These are phyloP conservation scores for Cladorrhinum samala DNA, from an alignment of 495 filamentous ascomycete genomes.

Conservation along the genomic window DNA sequence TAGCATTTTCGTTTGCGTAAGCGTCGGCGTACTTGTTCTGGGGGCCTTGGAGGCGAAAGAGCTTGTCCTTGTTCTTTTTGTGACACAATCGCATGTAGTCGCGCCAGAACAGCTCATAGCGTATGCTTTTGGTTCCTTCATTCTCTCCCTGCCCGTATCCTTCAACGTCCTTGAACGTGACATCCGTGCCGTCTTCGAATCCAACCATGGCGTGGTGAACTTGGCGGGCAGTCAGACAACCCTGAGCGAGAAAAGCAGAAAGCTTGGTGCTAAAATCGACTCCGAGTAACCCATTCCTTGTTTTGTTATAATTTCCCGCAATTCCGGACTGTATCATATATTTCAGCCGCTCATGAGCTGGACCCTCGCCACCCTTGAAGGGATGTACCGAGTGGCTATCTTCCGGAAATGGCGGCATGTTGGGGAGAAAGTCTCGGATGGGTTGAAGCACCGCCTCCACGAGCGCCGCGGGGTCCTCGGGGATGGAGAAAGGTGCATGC, in stretches of 20 bases:
- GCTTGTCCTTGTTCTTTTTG: conserved; percentile 53
- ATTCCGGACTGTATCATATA: conserved; percentile 53
- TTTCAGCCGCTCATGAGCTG: conserved; percentile 47
- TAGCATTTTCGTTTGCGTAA: not conserved
- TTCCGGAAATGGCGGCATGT: conserved; percentile 39
- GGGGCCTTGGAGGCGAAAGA: conserved; percentile 58
- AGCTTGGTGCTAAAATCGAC: conserved; percentile 64
- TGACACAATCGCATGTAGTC: conserved; percentile 70
- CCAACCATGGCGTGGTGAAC: conserved; percentile 54
- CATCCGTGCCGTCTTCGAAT: conserved; percentile 56
- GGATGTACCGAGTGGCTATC: conserved; percentile 52
- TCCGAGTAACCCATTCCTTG: conserved; percentile 62
- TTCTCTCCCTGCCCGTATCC: conserved; percentile 62
- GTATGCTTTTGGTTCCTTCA: conserved; percentile 58
- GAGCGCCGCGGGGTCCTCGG: conserved; percentile 43
- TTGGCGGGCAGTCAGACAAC: conserved; percentile 61
- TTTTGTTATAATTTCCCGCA: conserved; percentile 56
- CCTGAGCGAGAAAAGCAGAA: conserved; percentile 61
- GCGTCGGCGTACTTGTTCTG: conserved; percentile 31
- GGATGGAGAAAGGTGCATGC: conserved; percentile 52
- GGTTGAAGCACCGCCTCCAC: conserved; percentile 49
- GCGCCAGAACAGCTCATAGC: conserved; percentile 67
- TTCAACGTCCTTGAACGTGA: conserved; percentile 21
- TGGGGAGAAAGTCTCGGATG: conserved; percentile 29
- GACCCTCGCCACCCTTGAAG: conserved; percentile 58